Evolutionary conservation across 305 asterid species (phyloP).

Genomic region (Coffea humblotiana): DNA sequence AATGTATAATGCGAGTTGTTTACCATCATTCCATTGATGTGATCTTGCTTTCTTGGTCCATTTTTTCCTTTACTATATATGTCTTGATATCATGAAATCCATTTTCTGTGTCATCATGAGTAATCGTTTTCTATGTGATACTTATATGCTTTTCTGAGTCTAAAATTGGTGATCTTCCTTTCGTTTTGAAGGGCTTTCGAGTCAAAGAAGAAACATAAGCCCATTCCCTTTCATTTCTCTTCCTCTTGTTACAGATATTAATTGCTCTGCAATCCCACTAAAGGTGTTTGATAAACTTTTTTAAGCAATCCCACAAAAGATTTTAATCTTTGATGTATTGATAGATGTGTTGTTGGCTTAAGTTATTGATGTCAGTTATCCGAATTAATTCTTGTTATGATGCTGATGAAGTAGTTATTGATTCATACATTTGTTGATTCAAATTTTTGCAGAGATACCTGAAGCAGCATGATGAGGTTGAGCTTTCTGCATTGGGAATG

Average conservation of each 20-base stretch:
- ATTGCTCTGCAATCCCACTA: background rate
- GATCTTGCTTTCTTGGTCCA: background rate
- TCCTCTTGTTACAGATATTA: no score
- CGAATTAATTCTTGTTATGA: no score
- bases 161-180: background rate
- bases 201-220: background rate
- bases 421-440: background rate
- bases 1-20: background rate
- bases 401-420: no score
- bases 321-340: no score
- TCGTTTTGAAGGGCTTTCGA: background rate
- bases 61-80: no score
- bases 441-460: slow-evolving; percentile 32
- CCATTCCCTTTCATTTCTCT: no score
- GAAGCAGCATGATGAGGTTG: slow-evolving; percentile 33
- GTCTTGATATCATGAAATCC: background rate
- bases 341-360: no score
- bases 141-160: background rate
- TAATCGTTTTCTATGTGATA: no score
- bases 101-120: background rate
- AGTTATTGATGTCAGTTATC: no score
- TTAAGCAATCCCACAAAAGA: no score
- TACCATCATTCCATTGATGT: background rate
- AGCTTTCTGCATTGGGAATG: slow-evolving; percentile 45
- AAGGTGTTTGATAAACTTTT: no score